Evolutionary conservation across 2,329 filamentous ascomycete species (phyloP).

Genomic region (Diaporthe citri): DNA sequence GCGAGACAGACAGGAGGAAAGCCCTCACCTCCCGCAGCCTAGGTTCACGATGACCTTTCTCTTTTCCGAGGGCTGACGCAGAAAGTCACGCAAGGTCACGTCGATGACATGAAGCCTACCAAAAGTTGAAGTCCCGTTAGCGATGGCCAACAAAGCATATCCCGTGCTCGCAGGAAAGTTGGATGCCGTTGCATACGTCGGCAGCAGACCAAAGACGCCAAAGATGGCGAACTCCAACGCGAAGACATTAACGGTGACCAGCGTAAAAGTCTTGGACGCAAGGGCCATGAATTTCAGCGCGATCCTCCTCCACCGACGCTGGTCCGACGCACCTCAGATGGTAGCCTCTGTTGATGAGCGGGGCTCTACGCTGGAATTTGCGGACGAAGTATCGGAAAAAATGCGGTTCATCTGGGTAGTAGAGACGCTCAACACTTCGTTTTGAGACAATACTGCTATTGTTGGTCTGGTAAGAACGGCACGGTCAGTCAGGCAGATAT

Average conservation of each 20-base stretch:
- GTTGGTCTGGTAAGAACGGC: conserved; percentile 73
- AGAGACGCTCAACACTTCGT: conserved; percentile 89
- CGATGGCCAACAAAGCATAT: too few species aligned
- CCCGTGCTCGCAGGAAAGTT: too few species aligned
- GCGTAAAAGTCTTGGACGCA: too few species aligned
- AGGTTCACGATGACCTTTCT: conserved; percentile 86
- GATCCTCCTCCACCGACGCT: too few species aligned
- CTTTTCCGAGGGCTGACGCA: conserved; percentile 62
- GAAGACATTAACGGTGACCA: too few species aligned
- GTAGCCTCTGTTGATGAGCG: conserved; percentile 91
- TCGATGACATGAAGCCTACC: conserved; percentile 82
- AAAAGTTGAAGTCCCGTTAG: too few species aligned
- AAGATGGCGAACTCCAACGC: too few species aligned
- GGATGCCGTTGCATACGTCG: too few species aligned
- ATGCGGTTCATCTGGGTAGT: conserved; percentile 81
- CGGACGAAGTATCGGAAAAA: conserved; percentile 91
- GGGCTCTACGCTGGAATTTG: conserved; percentile 85
- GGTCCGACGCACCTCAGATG: conserved; percentile 66
- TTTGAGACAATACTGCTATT: conserved; percentile 94
- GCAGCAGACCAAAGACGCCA: too few species aligned
- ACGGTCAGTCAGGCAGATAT: not conserved
- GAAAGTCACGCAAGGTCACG: conserved; percentile 78
- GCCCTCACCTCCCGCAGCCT: conserved; percentile 87
- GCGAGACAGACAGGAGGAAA: not conserved
- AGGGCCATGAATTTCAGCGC: too few species aligned